These are phyloP conservation scores for Pseudozyma hubeiensis DNA, from an alignment of 1,284 basidiomycete genomes.

Conservation along the genomic window DNA sequence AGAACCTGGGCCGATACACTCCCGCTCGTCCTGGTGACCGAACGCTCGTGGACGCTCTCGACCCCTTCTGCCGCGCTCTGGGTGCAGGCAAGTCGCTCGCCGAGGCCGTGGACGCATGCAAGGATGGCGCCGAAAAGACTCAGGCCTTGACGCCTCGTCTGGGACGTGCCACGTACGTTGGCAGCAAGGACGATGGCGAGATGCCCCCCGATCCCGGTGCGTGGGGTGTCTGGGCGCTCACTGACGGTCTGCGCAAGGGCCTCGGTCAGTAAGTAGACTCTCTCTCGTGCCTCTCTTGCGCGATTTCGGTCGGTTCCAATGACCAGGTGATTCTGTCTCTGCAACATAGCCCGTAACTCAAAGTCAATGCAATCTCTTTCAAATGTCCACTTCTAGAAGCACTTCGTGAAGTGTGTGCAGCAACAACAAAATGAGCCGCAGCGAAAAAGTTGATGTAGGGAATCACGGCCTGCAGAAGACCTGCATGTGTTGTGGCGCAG, in stretches of 20 bases:
- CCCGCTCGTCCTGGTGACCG: slow-evolving; percentile 74
- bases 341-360: background rate
- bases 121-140: slow-evolving; percentile 72
- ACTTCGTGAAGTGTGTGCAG: no score
- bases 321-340: no score
- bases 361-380: slow-evolving; percentile 1
- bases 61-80: slow-evolving; percentile 71
- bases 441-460: background rate
- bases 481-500: no score
- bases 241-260: slow-evolving; percentile 63
- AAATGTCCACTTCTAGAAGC: no score
- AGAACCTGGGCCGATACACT: slow-evolving; percentile 70
- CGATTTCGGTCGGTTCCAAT: no score
- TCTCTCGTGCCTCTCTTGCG: background rate
- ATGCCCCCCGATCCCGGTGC: slow-evolving; percentile 74
- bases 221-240: slow-evolving; percentile 72
- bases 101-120: slow-evolving; percentile 70
- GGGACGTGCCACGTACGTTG: slow-evolving; percentile 73
- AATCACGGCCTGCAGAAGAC: background rate
- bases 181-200: slow-evolving; percentile 60
- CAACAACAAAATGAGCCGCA: no score
- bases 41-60: slow-evolving; percentile 74
- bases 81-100: slow-evolving; percentile 62
- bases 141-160: slow-evolving; percentile 72
- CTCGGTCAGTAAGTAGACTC: slow-evolving; percentile 33